phyloP scores from a whole-genome alignment of 805 yeast genomes.

The Ogataea ganodermae region DNA sequence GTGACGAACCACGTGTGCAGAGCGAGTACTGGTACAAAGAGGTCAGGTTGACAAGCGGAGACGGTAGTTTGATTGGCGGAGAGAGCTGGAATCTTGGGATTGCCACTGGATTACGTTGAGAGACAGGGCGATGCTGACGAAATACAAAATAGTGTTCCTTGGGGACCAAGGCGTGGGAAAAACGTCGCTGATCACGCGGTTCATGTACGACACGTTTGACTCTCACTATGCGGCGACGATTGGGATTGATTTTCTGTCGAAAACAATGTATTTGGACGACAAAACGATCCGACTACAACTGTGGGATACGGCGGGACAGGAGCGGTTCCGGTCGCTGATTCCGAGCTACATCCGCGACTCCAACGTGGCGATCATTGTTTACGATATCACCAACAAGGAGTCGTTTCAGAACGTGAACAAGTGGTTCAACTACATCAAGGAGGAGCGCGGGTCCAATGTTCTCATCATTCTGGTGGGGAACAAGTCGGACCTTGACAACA shows the following conservation, averaged over 20 bases:
- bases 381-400: conserved; percentile 85
- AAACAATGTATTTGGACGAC: conserved; percentile 92
- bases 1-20: background rate
- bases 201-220: conserved; percentile 97
- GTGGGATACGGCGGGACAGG: conserved; percentile 99
- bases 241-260: conserved; percentile 93
- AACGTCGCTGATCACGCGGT: conserved; percentile 93
- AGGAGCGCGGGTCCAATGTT: conserved; percentile 89
- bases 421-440: conserved; percentile 94
- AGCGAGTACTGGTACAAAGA: background rate
- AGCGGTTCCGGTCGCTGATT: conserved; percentile 88
- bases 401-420: conserved; percentile 81
- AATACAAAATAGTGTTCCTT: conserved; percentile 87
- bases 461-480: conserved; percentile 90
- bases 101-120: conserved; percentile 6
- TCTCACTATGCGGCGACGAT: conserved; percentile 96
- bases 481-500: conserved; percentile 81
- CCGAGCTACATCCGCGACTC: conserved; percentile 96
- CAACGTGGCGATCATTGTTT: conserved; percentile 95
- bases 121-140: conserved; percentile 45
- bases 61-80: conserved; percentile 1
- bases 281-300: conserved; percentile 91
- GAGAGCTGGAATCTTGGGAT: conserved; percentile 4
- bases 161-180: conserved; percentile 99
- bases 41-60: background rate